Percentiles rank a stretch among this genome's conserved stretches.
These are phyloP conservation scores for Paramecium sonneborni DNA, from an alignment of 73 alveolate genomes.

Conservation along the genomic window DNA sequence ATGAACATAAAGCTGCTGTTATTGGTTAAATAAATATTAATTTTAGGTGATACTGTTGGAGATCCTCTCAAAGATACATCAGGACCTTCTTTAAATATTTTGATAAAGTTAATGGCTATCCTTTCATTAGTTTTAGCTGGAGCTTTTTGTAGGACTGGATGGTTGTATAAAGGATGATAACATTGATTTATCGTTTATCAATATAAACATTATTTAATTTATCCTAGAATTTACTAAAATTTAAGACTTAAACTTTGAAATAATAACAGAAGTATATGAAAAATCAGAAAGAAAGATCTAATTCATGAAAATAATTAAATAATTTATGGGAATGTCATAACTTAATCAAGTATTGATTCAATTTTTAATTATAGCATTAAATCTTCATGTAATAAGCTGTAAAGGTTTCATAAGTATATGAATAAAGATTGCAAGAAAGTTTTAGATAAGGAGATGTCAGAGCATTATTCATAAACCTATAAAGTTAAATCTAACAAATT, in stretches of 20 bases:
- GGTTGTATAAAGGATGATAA: conserved; percentile 2
- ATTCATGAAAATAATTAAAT: conserved; percentile 64
- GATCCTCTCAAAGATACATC: conserved; percentile 94
- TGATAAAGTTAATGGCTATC: conserved; percentile 88
- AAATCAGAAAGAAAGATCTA: conserved; percentile 89
- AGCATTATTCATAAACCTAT: conserved; percentile 90
- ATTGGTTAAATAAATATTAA: conserved; percentile 7
- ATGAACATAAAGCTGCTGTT: conserved; percentile 83
- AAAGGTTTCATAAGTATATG: no score
- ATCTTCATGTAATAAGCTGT: no score
- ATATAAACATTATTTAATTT: not conserved
- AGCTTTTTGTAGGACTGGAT: conserved; percentile 53
- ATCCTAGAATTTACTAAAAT: not conserved
- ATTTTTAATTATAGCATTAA: no score
- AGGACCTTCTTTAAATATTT: conserved; percentile 91
- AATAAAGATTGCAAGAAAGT: conserved; percentile 93
- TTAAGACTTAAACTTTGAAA: not conserved
- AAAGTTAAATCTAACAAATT: conserved; percentile 85
- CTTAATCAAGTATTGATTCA: no score
- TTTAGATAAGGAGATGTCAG: conserved; percentile 96
- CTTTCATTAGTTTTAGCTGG: conserved; percentile 77
- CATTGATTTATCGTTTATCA: not conserved
- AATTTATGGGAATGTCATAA: conserved; percentile 97
- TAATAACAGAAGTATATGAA: not conserved
- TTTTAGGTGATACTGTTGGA: conserved; percentile 93